These are phyloP conservation scores for Alternaria ventricosa DNA, from an alignment of 2,329 filamentous ascomycete species.

Conservation along the genomic window DNA sequence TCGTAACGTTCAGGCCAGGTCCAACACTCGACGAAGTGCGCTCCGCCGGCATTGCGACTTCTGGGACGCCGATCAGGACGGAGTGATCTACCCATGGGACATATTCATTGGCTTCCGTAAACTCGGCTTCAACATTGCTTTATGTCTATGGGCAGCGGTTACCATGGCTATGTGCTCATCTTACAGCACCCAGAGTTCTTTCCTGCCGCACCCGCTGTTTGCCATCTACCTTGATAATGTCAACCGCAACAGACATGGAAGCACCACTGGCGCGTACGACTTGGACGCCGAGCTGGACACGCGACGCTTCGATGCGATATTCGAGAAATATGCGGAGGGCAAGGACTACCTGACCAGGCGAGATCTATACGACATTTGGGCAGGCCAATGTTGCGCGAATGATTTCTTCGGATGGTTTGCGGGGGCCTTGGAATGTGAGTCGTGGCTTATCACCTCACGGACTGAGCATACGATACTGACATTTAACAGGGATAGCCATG, in stretches of 20 bases:
- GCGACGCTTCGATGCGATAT: constrained; percentile 22
- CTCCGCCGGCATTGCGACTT: constrained; percentile 26
- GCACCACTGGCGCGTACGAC: constrained; percentile 25
- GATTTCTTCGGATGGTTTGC: constrained; percentile 29
- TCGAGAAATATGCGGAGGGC: constrained; percentile 23
- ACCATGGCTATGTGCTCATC: constrained; percentile 23
- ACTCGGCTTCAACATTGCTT: constrained; percentile 19
- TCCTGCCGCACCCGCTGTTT: constrained; percentile 20
- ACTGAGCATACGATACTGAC: constrained; percentile 3
- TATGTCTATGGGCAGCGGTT: constrained; percentile 26
- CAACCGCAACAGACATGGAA: constrained; percentile 22
- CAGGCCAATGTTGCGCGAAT: constrained; percentile 21
- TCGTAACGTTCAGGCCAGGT: background rate
- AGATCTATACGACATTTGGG: constrained; percentile 17
- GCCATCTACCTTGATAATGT: constrained; percentile 26
- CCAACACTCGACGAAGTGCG: constrained; percentile 12
- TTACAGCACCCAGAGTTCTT: constrained; percentile 19
- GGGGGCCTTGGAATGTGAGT: constrained; percentile 25
- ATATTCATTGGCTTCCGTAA: constrained; percentile 23
- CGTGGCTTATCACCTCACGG: background rate
- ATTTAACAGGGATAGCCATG: constrained; percentile 19
- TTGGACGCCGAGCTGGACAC: constrained; percentile 22
- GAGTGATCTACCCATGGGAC: constrained; percentile 25
- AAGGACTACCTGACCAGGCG: constrained; percentile 16
- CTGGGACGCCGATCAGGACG: constrained; percentile 22